Evolutionary conservation across 1,284 basidiomycete genomes (phyloP), one percentile per base, ranked within the genome.

Genomic region (Ganoderma sinense): DNA sequence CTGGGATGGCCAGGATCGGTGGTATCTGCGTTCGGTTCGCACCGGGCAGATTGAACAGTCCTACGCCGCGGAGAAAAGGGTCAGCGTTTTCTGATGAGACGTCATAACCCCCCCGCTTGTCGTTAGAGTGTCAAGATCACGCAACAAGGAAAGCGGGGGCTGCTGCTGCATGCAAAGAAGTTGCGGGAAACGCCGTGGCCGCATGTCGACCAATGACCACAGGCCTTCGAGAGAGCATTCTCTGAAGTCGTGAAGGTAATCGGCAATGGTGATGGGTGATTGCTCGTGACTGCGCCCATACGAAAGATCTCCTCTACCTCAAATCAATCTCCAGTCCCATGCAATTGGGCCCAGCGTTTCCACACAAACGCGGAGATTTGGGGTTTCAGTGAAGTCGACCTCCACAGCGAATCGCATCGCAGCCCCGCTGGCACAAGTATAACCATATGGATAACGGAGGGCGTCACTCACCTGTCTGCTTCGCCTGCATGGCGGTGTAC

Each of bases 401-500:
- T 36, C 33, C 33, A 20, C 16, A 56, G 53, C 33, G 56, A 59
- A 59, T 39, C 20, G 20, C n/a, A 39, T 39, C 56, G 8, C 56
- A 5, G 56, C 20, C 31, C 55, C 20, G n/a, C 33, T 36, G 33
- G 56, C 10, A 11, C 59, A 26, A 61, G 36, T 61, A 16, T 61
- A 60, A 65, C 29, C n/a, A 62, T 40, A 39, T 23, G 10, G 48
- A 8, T 33, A 39, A n/a, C 18, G 26, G 59, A 64, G 60, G 29
- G 45, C 11, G 53, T 26, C 36, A 68, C 88, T 74, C 76, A 95
- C 96, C 97, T 66, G 97, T 98, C 82, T 97, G 94, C 82, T 99
- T 99, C 31, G 97, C 97, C 79, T 98, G 96, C 85, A 97, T 88
- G 18, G 97, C 96, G 2, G 92, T 93, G 76, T 98, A 96, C 75